Conservation (phyloP, 495 filamentous ascomycete genomes). For the Pyronema domesticum region DNA sequence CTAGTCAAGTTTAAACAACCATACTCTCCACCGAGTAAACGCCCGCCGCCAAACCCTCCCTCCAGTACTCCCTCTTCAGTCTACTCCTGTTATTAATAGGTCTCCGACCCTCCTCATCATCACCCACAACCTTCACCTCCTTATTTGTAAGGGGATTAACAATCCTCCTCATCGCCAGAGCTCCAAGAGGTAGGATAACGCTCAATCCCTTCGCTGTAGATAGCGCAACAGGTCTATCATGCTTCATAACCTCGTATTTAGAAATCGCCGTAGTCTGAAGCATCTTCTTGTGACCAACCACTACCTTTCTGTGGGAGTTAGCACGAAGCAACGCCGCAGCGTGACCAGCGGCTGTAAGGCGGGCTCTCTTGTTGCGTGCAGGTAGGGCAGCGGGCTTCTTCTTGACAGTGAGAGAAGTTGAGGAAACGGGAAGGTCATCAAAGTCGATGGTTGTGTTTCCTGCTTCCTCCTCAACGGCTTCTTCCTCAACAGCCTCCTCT, state of each 20-base stretch:
- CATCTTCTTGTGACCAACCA: constrained; percentile 6
- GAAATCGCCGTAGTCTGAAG: background rate
- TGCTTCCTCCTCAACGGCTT: background rate
- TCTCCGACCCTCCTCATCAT: constrained; percentile 1
- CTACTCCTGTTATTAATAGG: constrained; percentile 8
- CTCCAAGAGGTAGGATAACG: background rate
- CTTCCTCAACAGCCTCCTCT: background rate
- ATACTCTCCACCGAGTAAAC: constrained; percentile 24
- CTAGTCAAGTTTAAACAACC: constrained; percentile 14
- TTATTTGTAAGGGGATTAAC: background rate
- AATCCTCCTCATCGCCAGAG: background rate
- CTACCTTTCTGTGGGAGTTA: background rate
- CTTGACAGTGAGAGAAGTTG: background rate
- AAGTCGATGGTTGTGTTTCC: background rate
- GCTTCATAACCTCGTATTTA: background rate
- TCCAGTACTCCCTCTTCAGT: constrained; percentile 4
- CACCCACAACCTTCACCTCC: constrained; percentile 4
- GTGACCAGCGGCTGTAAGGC: background rate
- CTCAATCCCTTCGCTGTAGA: background rate
- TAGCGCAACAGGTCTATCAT: background rate
- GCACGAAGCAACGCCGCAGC: background rate
- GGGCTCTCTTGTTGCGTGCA: background rate
- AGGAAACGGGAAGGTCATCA: background rate
- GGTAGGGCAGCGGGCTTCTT: background rate
- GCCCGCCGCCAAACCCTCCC: constrained; percentile 18